Base-by-base conservation (phyloP, 2,329 filamentous ascomycete species). In the Arthrobotrys pseudoclavata region DNA sequence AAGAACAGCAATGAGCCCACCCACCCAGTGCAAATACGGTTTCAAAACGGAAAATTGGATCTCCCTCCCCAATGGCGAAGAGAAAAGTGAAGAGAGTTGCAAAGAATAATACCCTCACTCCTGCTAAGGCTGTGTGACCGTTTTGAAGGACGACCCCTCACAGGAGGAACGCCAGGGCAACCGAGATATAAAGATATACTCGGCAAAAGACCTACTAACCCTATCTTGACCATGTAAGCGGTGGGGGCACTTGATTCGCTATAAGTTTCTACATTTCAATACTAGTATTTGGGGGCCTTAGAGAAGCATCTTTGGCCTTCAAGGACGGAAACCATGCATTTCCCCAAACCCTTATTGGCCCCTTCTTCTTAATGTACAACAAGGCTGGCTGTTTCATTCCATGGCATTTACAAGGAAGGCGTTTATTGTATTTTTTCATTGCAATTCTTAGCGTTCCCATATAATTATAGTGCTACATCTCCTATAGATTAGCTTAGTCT, bases 401-500 rank as follows among this genome's bases (percentile, higher is more conserved):
- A 24, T 37, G 18, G 52, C 29, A 60, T 42, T 24, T 42, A 60
- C 10, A 60, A 60, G 18, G 20, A 60, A n/a, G 55, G 55, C 55
- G 55, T 60, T 42, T 15, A 18, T 20, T 60, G 31, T 42, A 42
- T 42, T 60, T 60, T 24, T 15, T 42, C 31, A 40, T 24, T 60
- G 20, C 4, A 15, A 24, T 13, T 60, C 20, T 60, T 60, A 60
- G 55, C 55, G 55, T 42, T 60, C 31, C 29, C 18, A 40, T 24
- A 40, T 22, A 3, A 1, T 10, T 20, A 10, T 10, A 15, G 10
- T 15, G 9, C 15, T 40, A 15, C 37, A 40, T n/a, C 12, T n/a
- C 12, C 5, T 40, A 15, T 4, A 34, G 4, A 34, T 9, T 34
- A 34, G 7, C 10, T 13, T 40, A 13, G 7, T 2, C 6, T 37